Conservation (phyloP, 768 basidiomycete genomes). For the Lentinus brumalis region DNA sequence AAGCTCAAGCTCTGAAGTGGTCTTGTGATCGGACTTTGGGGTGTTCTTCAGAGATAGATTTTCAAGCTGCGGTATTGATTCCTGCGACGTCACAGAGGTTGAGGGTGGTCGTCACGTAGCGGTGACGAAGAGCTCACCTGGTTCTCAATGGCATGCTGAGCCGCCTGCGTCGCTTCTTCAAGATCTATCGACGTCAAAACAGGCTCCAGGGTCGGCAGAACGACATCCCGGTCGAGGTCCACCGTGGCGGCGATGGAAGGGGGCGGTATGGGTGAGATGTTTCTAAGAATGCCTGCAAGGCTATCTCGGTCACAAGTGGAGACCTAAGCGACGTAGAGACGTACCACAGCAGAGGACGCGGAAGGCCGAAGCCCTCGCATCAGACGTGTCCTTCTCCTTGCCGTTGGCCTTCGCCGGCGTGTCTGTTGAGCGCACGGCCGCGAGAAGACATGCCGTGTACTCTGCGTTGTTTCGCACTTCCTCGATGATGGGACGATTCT, state of each 20-base stretch:
- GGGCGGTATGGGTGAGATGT: conserved; percentile 76
- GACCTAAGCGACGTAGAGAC: conserved; percentile 15
- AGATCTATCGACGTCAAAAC: conserved; percentile 64
- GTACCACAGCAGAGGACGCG: conserved; percentile 72
- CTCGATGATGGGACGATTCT: conserved; percentile 76
- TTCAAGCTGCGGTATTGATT: conserved; percentile 52
- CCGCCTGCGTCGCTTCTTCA: conserved; percentile 47
- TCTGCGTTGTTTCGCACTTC: conserved; percentile 61
- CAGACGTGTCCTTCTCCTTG: conserved; percentile 44
- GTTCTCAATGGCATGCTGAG: conserved; percentile 52
- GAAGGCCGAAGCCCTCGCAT: conserved; percentile 55
- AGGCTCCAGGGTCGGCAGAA: conserved; percentile 71
- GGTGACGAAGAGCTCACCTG: conserved; percentile 43
- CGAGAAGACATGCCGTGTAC: conserved; percentile 66
- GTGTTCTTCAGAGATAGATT: conserved; percentile 62
- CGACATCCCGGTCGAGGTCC: conserved; percentile 71
- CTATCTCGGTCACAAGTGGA: conserved; percentile 2
- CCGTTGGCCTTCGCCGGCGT: conserved; percentile 32
- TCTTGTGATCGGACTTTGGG: conserved; percentile 78
- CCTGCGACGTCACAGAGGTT: conserved; percentile 34
- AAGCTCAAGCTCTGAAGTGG: conserved; percentile 66
- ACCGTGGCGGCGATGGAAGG: conserved; percentile 59
- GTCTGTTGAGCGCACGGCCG: conserved; percentile 50
- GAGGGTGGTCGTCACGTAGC: conserved; percentile 1
- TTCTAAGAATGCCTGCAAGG: conserved; percentile 69